phyloP scores from a whole-genome alignment of 306 rosid genomes.

The Malus sieversii region DNA sequence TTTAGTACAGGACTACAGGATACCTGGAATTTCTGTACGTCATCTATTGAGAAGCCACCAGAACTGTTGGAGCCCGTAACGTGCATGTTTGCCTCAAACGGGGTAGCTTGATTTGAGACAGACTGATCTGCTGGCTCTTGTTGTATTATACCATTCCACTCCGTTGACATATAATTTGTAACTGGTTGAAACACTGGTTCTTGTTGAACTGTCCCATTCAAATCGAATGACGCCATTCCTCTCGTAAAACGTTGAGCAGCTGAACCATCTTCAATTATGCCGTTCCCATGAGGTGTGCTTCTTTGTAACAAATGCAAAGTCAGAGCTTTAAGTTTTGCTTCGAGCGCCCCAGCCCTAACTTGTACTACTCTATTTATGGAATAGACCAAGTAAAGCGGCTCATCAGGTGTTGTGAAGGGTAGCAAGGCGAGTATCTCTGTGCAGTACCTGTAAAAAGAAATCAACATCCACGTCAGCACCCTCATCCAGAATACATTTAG shows the following conservation, averaged over 20 bases:
- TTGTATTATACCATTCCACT: conserved; percentile 57
- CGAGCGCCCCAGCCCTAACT: conserved; percentile 80
- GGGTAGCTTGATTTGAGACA: conserved; percentile 29
- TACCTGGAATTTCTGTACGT: conserved; percentile 76
- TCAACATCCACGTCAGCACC: conserved; percentile 14
- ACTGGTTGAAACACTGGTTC: conserved; percentile 27
- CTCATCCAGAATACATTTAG: conserved; percentile 11
- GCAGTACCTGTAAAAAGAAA: conserved; percentile 65
- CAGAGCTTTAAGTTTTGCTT: conserved; percentile 82
- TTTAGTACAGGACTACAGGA: not conserved
- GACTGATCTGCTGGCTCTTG: conserved; percentile 35
- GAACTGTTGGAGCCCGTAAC: conserved; percentile 26
- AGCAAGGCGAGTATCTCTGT: conserved; percentile 83
- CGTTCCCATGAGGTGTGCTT: conserved; percentile 47
- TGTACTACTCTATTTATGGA: conserved; percentile 87
- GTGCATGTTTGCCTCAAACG: conserved; percentile 28
- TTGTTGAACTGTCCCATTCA: conserved; percentile 42
- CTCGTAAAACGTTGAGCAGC: conserved; percentile 19
- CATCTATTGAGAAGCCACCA: conserved; percentile 50
- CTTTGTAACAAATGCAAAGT: conserved; percentile 50
- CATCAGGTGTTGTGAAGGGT: conserved; percentile 79
- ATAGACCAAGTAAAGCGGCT: conserved; percentile 85
- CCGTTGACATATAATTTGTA: conserved; percentile 35
- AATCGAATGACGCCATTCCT: conserved; percentile 36
- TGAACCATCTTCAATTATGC: conserved; percentile 33